Base-by-base conservation (phyloP, 805 yeast genomes). In the Yamadazyma endophytica region DNA sequence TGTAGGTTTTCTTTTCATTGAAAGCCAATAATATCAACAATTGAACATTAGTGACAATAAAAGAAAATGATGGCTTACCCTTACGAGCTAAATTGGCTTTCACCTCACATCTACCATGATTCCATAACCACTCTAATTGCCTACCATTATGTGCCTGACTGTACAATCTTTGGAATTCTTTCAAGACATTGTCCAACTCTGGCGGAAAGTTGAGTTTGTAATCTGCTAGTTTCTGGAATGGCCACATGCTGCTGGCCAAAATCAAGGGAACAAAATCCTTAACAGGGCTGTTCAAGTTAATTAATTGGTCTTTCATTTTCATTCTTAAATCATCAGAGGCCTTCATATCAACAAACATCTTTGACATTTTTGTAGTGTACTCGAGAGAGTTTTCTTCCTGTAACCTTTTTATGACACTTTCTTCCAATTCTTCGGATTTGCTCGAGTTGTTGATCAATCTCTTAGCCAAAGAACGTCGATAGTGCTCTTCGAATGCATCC, bases 41-140 rank as follows among this genome's bases (percentile, higher is more conserved):
- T 58, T 92, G 98, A 43, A 79, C 83, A 35, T 86, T 70, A 5
- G 96, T 82, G 25, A 87, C 87, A 3, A 83, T 82, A 50, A 94
- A 82, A 14, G 71, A 65, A 50, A 82, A 85, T 28, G 95, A 88
- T 4, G 89, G 82, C 51, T 79, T 81, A 5, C 89, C 89, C 21
- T 82, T 79, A 44, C 81, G 80, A 5, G 90, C 75, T 40, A 88
- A 71, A 52, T 86, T 83, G 8, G 95, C 95, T 57, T 81, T 84
- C 35, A 92, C 61, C 55, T 92, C 99, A 38, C 94, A 92, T 56
- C 90, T 82, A 28, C 95, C 86, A 52, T 86, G 77, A 47, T 87
- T 82, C 97, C 97, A 92, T 37, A 90, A 73, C 99, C 99, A 92
- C 51, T 85, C 83, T 47, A 92, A 73, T 42, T 86, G 79, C 57